A percentile compares a stretch with the other conserved stretches of the same genome.
phyloP scores from a whole-genome alignment of 495 filamentous ascomycete species.

The Aspergillus sclerotiicarbonarius region DNA sequence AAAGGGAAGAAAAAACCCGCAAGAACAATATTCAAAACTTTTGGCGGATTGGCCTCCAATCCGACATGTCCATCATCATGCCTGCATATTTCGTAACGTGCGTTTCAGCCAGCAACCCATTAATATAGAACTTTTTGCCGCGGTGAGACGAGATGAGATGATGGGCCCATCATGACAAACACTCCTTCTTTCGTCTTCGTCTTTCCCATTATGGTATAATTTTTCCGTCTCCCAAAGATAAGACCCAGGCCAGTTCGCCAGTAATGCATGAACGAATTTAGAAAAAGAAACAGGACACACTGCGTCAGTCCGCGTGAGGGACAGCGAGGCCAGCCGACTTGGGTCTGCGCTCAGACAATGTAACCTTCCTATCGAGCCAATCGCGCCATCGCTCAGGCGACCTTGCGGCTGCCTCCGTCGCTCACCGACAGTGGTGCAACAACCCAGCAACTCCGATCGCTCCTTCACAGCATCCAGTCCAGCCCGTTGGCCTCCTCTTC shows the following conservation, averaged over 20 bases:
- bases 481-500: constrained; percentile 93
- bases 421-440: constrained; percentile 14
- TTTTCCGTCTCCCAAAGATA: constrained; percentile 19
- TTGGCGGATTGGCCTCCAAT: constrained; percentile 12
- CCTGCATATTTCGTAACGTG: constrained; percentile 20
- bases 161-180: neutral
- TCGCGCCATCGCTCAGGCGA: constrained; percentile 11
- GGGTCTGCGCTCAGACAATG: neutral
- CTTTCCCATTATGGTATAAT: constrained; percentile 7
- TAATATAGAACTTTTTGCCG: constrained; percentile 14
- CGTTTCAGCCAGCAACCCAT: constrained; percentile 18
- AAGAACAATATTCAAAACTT: constrained; percentile 8
- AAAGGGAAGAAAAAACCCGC: neutral
- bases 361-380: constrained; percentile 21
- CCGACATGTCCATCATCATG: constrained; percentile 12
- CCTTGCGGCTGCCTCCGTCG: constrained; percentile 1
- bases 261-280: constrained; percentile 22
- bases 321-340: neutral
- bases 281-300: neutral
- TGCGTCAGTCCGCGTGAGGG: neutral
- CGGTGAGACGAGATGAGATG: neutral
- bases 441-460: neutral
- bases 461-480: constrained; percentile 74
- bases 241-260: constrained; percentile 42
- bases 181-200: constrained; percentile 6